These are phyloP conservation scores for Alternaria ethzedia DNA, from an alignment of 2,329 filamentous ascomycete genomes.

Conservation along the genomic window DNA sequence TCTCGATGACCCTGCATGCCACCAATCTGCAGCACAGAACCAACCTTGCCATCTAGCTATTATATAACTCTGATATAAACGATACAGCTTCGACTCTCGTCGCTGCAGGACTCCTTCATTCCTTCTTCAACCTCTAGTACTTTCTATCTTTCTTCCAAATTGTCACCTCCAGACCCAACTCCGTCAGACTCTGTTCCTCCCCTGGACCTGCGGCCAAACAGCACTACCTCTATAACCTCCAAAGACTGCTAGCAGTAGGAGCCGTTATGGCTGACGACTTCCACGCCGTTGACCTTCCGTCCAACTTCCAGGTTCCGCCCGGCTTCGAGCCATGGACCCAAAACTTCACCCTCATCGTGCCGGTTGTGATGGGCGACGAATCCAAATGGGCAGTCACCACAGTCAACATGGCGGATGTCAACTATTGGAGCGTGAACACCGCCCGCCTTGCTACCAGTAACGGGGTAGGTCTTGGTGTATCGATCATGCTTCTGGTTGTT, in stretches of 20 bases:
- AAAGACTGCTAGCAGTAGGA: not conserved
- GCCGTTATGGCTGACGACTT: slow-evolving; percentile 15
- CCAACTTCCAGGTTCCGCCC: slow-evolving; percentile 12
- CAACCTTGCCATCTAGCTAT: slow-evolving; percentile 3
- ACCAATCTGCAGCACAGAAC: not conserved
- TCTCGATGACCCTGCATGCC: slow-evolving; percentile 6
- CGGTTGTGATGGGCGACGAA: slow-evolving; percentile 47
- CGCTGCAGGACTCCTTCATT: not conserved
- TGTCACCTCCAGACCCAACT: not conserved
- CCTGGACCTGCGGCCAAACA: not conserved
- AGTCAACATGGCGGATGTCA: slow-evolving; percentile 52
- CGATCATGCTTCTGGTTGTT: slow-evolving; percentile 68
- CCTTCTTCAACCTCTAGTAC: slow-evolving; percentile 2
- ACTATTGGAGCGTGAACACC: slow-evolving; percentile 56
- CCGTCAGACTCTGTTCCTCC: not conserved
- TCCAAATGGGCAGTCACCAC: slow-evolving; percentile 35
- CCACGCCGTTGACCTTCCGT: slow-evolving; percentile 7
- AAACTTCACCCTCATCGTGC: slow-evolving; percentile 54
- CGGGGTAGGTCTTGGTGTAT: slow-evolving; percentile 73
- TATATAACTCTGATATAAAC: not conserved
- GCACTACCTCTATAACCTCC: not conserved
- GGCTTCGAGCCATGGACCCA: slow-evolving; percentile 61
- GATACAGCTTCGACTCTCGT: not conserved
- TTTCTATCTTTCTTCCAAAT: not conserved
- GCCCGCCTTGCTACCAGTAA: slow-evolving; percentile 66